Evolutionary conservation across 2,329 filamentous ascomycete species (phyloP).

Genomic region (Xylariaceae sp.): DNA sequence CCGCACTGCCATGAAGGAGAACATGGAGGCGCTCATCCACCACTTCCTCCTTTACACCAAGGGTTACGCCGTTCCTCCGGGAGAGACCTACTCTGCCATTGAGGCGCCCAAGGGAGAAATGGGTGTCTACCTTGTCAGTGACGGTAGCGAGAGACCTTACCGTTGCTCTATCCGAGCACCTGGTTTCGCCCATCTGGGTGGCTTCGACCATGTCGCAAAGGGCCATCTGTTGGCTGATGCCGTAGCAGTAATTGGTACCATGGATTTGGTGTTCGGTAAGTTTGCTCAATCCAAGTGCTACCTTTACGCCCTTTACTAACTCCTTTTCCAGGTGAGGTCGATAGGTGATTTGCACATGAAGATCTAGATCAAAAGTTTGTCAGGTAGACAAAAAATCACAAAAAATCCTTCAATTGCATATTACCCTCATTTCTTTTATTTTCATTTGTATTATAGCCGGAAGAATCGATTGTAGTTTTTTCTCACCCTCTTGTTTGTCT

Average conservation of each 20-base stretch:
- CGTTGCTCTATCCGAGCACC: conserved; percentile 96
- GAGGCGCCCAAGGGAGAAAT: conserved; percentile 99
- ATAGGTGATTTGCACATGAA: conserved; percentile 42
- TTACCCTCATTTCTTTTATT: conserved; percentile 21
- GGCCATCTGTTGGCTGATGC: conserved; percentile 94
- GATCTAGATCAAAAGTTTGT: conserved; percentile 6
- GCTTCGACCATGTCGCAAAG: conserved; percentile 88
- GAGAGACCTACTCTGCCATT: conserved; percentile 96
- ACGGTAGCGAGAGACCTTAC: conserved; percentile 94
- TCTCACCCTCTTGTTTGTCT: neutral
- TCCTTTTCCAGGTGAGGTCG: conserved; percentile 50
- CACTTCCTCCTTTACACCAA: conserved; percentile 99
- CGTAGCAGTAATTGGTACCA: conserved; percentile 87
- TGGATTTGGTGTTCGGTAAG: conserved; percentile 85
- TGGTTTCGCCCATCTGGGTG: conserved; percentile 89
- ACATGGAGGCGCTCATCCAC: conserved; percentile 99
- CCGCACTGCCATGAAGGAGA: conserved; percentile 99
- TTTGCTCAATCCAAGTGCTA: conserved; percentile 12
- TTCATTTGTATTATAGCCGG: conserved; percentile 30
- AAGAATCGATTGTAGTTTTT: neutral
- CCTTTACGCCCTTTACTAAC: conserved; percentile 31
- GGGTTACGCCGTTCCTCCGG: conserved; percentile 93
- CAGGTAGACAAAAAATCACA: conserved; percentile 14
- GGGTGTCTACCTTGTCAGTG: conserved; percentile 94
- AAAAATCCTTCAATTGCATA: conserved; percentile 5